Percentiles rank a stretch among this genome's conserved stretches.
Conservation (phyloP, 331 rosid species). For the Cucumis variabilis region DNA sequence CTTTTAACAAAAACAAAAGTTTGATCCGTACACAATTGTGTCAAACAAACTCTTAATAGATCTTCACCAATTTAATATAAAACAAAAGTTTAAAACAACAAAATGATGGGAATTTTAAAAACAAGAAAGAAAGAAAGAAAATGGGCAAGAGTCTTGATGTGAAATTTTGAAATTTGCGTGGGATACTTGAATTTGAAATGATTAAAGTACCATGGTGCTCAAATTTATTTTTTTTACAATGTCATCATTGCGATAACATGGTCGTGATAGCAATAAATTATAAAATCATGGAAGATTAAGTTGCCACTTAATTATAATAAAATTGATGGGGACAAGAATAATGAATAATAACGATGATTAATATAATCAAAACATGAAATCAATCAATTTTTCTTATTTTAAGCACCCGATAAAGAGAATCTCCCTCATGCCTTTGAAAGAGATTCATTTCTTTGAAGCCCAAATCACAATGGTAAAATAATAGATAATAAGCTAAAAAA, state of each 20-base stretch:
- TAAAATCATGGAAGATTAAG: not conserved
- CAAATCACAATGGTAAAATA: no score
- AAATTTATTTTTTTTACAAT: not conserved
- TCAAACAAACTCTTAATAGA: not conserved
- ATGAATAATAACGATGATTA: not conserved
- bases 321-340: not conserved
- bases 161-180: not conserved
- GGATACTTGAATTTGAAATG: not conserved
- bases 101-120: not conserved
- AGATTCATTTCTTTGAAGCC: no score
- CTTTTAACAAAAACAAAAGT: no score
- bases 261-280: not conserved
- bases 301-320: not conserved
- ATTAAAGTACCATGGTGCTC: not conserved
- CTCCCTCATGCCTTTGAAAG: no score
- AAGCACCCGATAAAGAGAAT: no score
- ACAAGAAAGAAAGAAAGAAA: not conserved
- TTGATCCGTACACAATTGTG: not conserved
- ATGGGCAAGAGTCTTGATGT: not conserved
- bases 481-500: no score
- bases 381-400: no score
- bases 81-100: not conserved
- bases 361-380: not conserved
- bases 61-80: not conserved
- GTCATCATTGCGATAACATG: conserved; percentile 22